Base-by-base conservation (phyloP, 2,329 filamentous ascomycete genomes). In the Lachnum nothofagi region DNA sequence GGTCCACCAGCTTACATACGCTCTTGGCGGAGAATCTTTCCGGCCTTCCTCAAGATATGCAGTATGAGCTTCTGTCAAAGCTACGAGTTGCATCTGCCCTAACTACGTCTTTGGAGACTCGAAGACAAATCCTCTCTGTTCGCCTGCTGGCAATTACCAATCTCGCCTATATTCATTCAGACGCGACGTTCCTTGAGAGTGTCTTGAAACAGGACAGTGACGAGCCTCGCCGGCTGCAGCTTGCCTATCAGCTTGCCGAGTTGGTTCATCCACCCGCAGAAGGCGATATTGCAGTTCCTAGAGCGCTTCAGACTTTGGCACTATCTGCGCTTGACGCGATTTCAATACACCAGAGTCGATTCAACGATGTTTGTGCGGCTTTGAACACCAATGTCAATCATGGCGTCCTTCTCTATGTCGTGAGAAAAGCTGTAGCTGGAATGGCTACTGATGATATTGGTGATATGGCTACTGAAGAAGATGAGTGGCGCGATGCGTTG, bases 321-420 rank as follows among this genome's bases (percentile, higher is more conserved):
- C 74, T 98, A 44, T 79, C 82, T 44, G 79, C 91, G 1, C 74
- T 99, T 43, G 90, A 96, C 65, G 87, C 88, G n/a, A 76, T 98
- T 48, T 82, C 88, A n/a, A 5, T 86, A 82, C 63, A 88, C 88
- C 64, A 85, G 86, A 72, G 77, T 48, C 91, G 89, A 63, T 80
- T 85, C 24, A 73, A 82, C 27, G 93, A 98, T 65, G 85, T 98
- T 20, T 83, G 90, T 55, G 83, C 88, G 35, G 90, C 93, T n/a
- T 73, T 99, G 35, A 95, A 90, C 62, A 88, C 94, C 46, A 95
- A 91, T 59, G 91, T 97, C 31, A 97, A 95, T 61, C 94, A 98
- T 61, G 94, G 93, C 12, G 86, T 97, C 24, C 76, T 99, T 38
- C 85, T 97, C 58, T 97, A 96, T 63, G 80, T 96, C 57, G 85